Base-by-base conservation (phyloP, 2,329 filamentous ascomycete genomes). In the Thermomyces lanuginosus region DNA sequence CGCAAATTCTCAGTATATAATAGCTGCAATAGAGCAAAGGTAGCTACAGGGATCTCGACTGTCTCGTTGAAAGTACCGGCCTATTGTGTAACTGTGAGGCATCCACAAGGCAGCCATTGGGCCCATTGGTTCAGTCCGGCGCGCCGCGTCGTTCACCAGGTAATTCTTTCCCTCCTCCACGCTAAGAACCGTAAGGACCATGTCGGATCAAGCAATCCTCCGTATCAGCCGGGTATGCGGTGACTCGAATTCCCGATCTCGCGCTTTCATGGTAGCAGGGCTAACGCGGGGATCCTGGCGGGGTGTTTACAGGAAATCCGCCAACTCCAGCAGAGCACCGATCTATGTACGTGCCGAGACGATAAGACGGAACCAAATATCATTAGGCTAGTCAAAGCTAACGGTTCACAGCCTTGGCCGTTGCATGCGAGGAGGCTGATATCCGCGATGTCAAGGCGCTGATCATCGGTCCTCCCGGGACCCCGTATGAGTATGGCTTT, bases 401-500 rank as follows among this genome's bases (percentile, higher is more conserved):
- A 25, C 27, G 22, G 4, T 6, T 6, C 21, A 11, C 35, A 84
- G 81, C 84, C 16, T 68, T 95, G 36, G 81, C 81, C 7, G 83
- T 93, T 25, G 78, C 80, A 30, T 92, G 79, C 48, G 68, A 78
- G 27, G 89, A 95, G 53, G 66, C 73, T 40, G 83, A 98, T 51
- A 80, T 95, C 34, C 77, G 84, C 29, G 77, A 81, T 48, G 76
- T 95, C 26, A 77, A 73, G 47, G 82, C 84, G 25, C 55, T 95
- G 36, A 86, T 95, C 43, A 72, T 95, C 39, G 89, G 89, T 0
- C 86, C 89, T 13, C 82, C 86, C 37, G 84, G 89, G 41, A 92
- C 84, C 1, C 84, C 86, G 0, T 98, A 98, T 52, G 84, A 93
- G 52, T 93, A 91, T 46, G 89, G 89, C 3, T 93, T 93, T 57